Percentiles rank a stretch among this genome's conserved stretches.
Conservation (phyloP, 1,139 yeast genomes). For the Entelexis paramagnoliae region DNA sequence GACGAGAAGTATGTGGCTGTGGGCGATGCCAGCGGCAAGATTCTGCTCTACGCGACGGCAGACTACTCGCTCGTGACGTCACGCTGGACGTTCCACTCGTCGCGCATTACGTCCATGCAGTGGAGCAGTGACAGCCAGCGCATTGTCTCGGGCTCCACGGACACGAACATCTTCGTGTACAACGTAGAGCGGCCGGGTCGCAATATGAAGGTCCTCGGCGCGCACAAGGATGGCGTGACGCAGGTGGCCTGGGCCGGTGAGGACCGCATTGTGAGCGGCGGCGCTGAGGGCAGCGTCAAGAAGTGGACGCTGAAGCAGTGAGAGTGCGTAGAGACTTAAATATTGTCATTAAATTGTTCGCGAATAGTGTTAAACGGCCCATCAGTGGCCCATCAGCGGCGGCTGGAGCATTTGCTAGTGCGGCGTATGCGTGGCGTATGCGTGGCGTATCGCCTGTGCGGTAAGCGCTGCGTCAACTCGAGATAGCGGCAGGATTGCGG, state of each 20-base stretch:
- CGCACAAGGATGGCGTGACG: slow-evolving; percentile 82
- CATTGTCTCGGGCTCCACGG: slow-evolving; percentile 71
- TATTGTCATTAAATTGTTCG: background rate
- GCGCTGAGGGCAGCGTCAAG: slow-evolving; percentile 74
- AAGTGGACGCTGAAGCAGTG: slow-evolving; percentile 42
- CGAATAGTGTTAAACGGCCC: too few species aligned
- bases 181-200: slow-evolving; percentile 69
- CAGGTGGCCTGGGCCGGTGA: slow-evolving; percentile 57
- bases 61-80: slow-evolving; percentile 60
- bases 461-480: too few species aligned
- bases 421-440: too few species aligned
- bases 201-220: slow-evolving; percentile 61
- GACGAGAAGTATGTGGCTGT: slow-evolving; percentile 61
- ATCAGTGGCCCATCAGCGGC: too few species aligned
- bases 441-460: too few species aligned
- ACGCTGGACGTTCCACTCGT: slow-evolving; percentile 93
- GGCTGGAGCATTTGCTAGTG: too few species aligned
- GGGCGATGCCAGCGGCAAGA: slow-evolving; percentile 82
- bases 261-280: slow-evolving; percentile 51
- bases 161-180: slow-evolving; percentile 68
- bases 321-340: background rate
- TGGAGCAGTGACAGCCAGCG: slow-evolving; percentile 72
- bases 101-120: slow-evolving; percentile 61
- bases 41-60: slow-evolving; percentile 50
- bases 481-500: too few species aligned